Evolutionary conservation across 441 rosid genomes (phyloP).

Genomic region (Sinapis alba): DNA sequence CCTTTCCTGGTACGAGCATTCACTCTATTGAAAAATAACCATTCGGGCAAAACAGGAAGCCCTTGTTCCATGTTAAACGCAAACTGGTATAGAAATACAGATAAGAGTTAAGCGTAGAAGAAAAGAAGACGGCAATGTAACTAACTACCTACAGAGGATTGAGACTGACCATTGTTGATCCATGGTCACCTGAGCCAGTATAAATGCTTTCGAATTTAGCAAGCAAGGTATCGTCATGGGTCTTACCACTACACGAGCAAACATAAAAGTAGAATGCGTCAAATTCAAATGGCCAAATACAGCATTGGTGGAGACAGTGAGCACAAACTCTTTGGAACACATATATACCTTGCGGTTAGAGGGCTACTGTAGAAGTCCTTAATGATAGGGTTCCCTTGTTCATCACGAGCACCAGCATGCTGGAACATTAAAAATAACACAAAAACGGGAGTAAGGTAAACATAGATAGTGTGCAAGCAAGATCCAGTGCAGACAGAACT

Average conservation of each 20-base stretch:
- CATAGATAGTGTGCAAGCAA: slow-evolving; percentile 9
- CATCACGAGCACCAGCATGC: slow-evolving; percentile 90
- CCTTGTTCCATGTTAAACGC: slow-evolving; percentile 91
- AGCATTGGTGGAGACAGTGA: slow-evolving; percentile 12
- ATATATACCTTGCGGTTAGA: slow-evolving; percentile 82
- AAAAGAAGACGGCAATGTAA: slow-evolving; percentile 6
- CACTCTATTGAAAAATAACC: slow-evolving; percentile 87
- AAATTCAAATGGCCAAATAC: slow-evolving; percentile 15
- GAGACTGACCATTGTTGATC: slow-evolving; percentile 82
- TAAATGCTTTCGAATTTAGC: slow-evolving; percentile 87
- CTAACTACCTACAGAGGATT: slow-evolving; percentile 10
- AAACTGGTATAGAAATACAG: slow-evolving; percentile 53
- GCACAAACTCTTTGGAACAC: not conserved
- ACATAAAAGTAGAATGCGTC: slow-evolving; percentile 22
- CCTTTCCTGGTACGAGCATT: slow-evolving; percentile 87
- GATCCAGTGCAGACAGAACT: slow-evolving; percentile 3
- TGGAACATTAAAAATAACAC: slow-evolving; percentile 33
- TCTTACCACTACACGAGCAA: slow-evolving; percentile 71
- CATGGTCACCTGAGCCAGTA: slow-evolving; percentile 86
- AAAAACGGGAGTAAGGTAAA: not conserved
- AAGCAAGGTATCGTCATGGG: slow-evolving; percentile 68
- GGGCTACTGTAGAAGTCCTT: slow-evolving; percentile 87
- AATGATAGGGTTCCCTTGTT: slow-evolving; percentile 74
- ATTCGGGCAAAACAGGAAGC: slow-evolving; percentile 80
- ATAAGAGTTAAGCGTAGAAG: slow-evolving; percentile 29